These are phyloP conservation scores for Fusarium napiforme DNA, from an alignment of 2,329 filamentous ascomycete genomes.

Conservation along the genomic window DNA sequence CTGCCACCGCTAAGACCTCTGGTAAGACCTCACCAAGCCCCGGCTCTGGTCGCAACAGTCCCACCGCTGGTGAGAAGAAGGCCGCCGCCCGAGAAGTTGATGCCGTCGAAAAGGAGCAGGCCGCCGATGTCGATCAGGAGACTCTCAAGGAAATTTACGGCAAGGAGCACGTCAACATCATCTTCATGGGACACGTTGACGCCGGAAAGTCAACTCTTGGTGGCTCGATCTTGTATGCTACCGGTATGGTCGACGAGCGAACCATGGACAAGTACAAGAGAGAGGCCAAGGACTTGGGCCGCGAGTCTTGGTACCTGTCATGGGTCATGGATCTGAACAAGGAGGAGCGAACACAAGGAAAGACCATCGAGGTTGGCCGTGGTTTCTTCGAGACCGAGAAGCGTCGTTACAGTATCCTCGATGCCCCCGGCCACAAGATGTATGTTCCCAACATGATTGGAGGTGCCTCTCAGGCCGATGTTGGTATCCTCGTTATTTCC, in stretches of 20 bases:
- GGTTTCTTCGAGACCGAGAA: conserved; percentile 98
- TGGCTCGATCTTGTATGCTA: conserved; percentile 90
- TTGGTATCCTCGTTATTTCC: conserved; percentile 95
- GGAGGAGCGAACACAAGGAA: conserved; percentile 95
- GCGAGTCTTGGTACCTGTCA: conserved; percentile 98
- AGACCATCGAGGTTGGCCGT: conserved; percentile 96
- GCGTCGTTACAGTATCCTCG: conserved; percentile 93
- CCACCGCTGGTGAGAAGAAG: conserved; percentile 70
- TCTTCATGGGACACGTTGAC: conserved; percentile 98
- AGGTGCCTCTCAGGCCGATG: conserved; percentile 90
- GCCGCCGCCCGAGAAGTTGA: conserved; percentile 74
- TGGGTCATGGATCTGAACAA: conserved; percentile 98
- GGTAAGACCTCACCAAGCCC: conserved; percentile 84
- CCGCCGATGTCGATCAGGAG: conserved; percentile 74
- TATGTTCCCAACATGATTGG: conserved; percentile 99
- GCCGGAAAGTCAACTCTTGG: conserved; percentile 97
- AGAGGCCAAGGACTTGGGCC: conserved; percentile 94
- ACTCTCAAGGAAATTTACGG: conserved; percentile 96
- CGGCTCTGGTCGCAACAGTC: conserved; percentile 86
- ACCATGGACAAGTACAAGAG: conserved; percentile 98
- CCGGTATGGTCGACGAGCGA: conserved; percentile 99
- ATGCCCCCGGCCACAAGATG: conserved; percentile 97
- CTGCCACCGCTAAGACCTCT: conserved; percentile 58
- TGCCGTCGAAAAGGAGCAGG: conserved; percentile 84
- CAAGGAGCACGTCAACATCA: conserved; percentile 92